Base-by-base conservation (phyloP, 176 grass and related monocot genomes). In the Oryza officinalis region DNA sequence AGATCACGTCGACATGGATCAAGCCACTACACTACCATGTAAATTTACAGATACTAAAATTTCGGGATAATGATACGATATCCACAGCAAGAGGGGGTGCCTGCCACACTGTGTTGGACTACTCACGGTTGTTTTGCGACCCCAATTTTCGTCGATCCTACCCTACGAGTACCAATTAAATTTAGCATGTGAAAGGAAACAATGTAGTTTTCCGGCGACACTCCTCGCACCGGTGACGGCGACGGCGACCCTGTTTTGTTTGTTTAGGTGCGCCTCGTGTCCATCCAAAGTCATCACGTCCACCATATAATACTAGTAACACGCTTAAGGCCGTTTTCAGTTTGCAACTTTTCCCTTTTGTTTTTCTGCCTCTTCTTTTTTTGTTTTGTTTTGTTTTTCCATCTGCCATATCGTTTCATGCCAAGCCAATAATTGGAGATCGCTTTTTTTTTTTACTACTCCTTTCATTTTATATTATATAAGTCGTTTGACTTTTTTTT, bases 171-270 rank as follows among this genome's bases (percentile, higher is more conserved):
- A 37, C 8, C 26, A 6, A 9, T 15, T 6, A 35, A n/a, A n/a
- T n/a, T n/a, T 68, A 25, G 45, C 71, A 81, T 81, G 52, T 72
- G 71, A 69, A 82, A 63, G 60, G 26, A 69, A 80, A 49, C 14
- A 13, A 49, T 38, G 72, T 7, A 22, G 13, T n/a, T 75, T 76
- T 9, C 4, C 2, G 44, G 44, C 5, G 63, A 5, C 6, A 5
- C 6, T 47, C 14, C 22, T n/a, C 32, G 10, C 85, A 69, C 78
- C 61, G 69, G 30, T 1, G 63, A 79, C 14, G 81, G 45, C 5
- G 80, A 84, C 60, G 81, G 45, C 8, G 80, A 84, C 60, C 25
- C 27, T 73, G 88, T 73, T 73, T 73, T 78, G 32, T 73, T 73
- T 78, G 32, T 73, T 78, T 73, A 78, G 32, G 77, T 43, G 69